Base-by-base conservation (phyloP, 257 asterid species). In the Solanum verrucosum region DNA sequence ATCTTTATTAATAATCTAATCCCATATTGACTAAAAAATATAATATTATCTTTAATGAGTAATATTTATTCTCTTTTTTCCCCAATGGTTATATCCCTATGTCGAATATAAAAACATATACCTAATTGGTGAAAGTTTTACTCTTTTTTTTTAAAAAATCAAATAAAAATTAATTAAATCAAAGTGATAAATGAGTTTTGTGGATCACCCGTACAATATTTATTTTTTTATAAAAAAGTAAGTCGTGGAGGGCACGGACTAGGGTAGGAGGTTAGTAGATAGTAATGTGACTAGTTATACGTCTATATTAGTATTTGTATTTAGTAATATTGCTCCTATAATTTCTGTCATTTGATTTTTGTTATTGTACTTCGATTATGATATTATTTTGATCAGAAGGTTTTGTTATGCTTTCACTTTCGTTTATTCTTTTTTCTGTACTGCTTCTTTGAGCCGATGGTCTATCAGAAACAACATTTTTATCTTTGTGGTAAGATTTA, bases 401-500 rank as follows among this genome's bases (percentile, higher is more conserved):
- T 2, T 23, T 60, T 23, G 15, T 23, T 60, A 23, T 60, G 29
- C 14, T n/a, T n/a, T 63, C 31, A 63, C 71, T 63, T 63, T n/a
- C 1, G 7, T 63, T 63, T 63, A n/a, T 63, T 63, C 15, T 5
- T 63, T n/a, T 2, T 2, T 63, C 0, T n/a, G 1, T 1, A 63
- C 1, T 10, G 15, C 11, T 4, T 63, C 1, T 1, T 63, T 63
- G 7, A 63, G 16, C 1, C 3, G 3, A n/a, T 23, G 7, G 7
- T n/a, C 1, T 23, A 5, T 63, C 1, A 10, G 0, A 23, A n/a
- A 63, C 6, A 9, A n/a, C 2, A 2, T 63, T 0, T 63, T n/a
- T 63, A 63, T 6, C 0, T n/a, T 1, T 5, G 7, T 0, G 0
- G 0, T 23, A 5, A n/a, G 16, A 5, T 0, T 56, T 1, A 20